phyloP scores from a whole-genome alignment of 164 flowering plant species.

The Magnolia changhungtana region DNA sequence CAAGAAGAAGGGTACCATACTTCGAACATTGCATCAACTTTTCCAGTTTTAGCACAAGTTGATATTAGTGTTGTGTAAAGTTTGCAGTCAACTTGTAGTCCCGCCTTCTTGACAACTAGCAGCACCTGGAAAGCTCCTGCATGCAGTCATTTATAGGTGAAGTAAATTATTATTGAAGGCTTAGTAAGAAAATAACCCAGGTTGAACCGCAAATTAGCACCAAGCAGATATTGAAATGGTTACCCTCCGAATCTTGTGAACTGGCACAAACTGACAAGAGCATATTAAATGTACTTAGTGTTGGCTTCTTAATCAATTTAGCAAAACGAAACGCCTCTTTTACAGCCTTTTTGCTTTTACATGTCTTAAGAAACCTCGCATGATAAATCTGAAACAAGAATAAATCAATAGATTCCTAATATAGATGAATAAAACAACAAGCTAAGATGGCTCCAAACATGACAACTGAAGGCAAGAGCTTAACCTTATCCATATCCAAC shows the following conservation, averaged over 20 bases:
- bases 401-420: constrained; percentile 7
- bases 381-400: constrained; percentile 66
- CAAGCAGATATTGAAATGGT: constrained; percentile 8
- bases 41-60: constrained; percentile 85
- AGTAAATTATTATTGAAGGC: neutral
- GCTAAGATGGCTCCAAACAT: neutral
- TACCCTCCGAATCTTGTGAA: constrained; percentile 85
- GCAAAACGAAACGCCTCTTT: constrained; percentile 75
- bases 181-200: neutral
- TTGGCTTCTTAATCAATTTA: constrained; percentile 66
- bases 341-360: constrained; percentile 72
- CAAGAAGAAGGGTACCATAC: constrained; percentile 31
- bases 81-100: constrained; percentile 81
- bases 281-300: constrained; percentile 93
- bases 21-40: constrained; percentile 95
- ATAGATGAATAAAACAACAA: neutral
- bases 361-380: constrained; percentile 55
- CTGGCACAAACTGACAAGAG: constrained; percentile 86
- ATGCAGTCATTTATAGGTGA: constrained; percentile 6
- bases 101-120: constrained; percentile 62
- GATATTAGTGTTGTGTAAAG: constrained; percentile 92
- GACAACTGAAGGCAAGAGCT: constrained; percentile 8
- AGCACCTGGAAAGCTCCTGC: constrained; percentile 80
- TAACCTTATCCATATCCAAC: constrained; percentile 82
- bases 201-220: neutral